Base-by-base conservation (phyloP, 805 yeast species). In the Metschnikowia henanensis region DNA sequence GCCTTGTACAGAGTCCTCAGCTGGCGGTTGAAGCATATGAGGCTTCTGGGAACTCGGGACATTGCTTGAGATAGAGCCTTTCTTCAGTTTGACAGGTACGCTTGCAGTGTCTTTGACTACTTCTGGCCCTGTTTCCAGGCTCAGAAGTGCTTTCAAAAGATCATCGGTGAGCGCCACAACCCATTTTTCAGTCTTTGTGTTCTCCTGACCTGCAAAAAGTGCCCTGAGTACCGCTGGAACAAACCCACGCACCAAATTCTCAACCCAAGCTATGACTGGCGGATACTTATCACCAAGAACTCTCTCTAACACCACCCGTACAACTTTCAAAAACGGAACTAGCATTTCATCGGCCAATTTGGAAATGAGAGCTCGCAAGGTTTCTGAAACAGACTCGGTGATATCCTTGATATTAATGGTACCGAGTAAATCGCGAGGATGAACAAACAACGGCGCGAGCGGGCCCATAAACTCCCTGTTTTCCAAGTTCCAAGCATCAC, bases 1-100 rank as follows among this genome's bases (percentile, higher is more conserved):
- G 33, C 35, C 45, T 19, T 17, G 39, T 16, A 39, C 26, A 17
- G 45, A 41, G 10, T 35, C 39, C 10, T 41, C 45, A 16, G 22
- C 12, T 5, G 45, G 25, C 5, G 19, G 25, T 19, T 29, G 26
- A 18, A 35, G 35, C 20, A 35, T 30, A 5, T n/a, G 23, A 21
- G 36, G 7, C 3, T 34, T 19, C 13, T 16, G 22, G 6, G 34
- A 3, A 15, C 15, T 7, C 31, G n/a, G 15, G 16, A 8, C 15
- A 29, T 7, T 10, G 8, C 31, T 10, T n/a, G n/a, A n/a, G n/a
- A n/a, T n/a, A n/a, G n/a, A n/a, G n/a, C n/a, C n/a, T n/a, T n/a
- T n/a, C n/a, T n/a, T n/a, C n/a, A n/a, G n/a, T n/a, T n/a, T n/a
- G n/a, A n/a, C n/a, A n/a, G n/a, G n/a, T n/a, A n/a, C n/a, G n/a